Percentiles rank a stretch among this genome's conserved stretches.
Evolutionary conservation across 176 grass and related monocot species (phyloP).

Genomic region (Hsuehochloa calcarea): DNA sequence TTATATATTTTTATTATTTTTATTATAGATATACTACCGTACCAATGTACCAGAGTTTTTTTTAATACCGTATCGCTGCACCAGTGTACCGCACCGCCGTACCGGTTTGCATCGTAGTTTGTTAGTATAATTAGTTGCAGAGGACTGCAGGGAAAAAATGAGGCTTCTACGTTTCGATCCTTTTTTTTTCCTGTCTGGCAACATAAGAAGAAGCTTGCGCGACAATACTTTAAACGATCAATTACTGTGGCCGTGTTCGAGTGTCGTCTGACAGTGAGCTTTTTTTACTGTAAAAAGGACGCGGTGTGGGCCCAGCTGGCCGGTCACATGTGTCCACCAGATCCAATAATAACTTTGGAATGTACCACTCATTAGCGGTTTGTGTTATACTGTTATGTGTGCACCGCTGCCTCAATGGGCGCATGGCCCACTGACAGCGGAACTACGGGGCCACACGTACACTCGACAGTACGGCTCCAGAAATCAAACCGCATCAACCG

Average conservation of each 20-base stretch:
- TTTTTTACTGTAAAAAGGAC: not conserved
- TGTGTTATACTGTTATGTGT: not conserved
- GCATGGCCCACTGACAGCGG: not conserved
- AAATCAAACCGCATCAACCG: not conserved
- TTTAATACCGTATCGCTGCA: too few relatives aligned
- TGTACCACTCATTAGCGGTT: not conserved
- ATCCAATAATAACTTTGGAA: constrained; percentile 36
- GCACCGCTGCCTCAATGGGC: too few relatives aligned
- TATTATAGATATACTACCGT: too few relatives aligned
- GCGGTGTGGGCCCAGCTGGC: not conserved
- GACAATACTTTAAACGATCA: constrained; percentile 19
- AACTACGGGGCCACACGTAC: not conserved
- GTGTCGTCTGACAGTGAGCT: constrained; percentile 1
- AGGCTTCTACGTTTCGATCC: not conserved
- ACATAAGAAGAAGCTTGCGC: not conserved
- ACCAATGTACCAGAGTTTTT: too few relatives aligned
- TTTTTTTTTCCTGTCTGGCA: not conserved
- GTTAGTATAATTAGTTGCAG: not conserved
- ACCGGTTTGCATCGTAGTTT: too few relatives aligned
- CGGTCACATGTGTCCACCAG: constrained; percentile 22
- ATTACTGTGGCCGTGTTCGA: constrained; percentile 22
- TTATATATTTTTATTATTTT: too few relatives aligned
- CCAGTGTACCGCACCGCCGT: too few relatives aligned
- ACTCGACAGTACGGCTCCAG: not conserved
- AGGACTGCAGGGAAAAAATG: not conserved